Evolutionary conservation across 2,329 filamentous ascomycete genomes (phyloP), one percentile per base, ranked within the genome.

Genomic region (Corynespora cassiicola): DNA sequence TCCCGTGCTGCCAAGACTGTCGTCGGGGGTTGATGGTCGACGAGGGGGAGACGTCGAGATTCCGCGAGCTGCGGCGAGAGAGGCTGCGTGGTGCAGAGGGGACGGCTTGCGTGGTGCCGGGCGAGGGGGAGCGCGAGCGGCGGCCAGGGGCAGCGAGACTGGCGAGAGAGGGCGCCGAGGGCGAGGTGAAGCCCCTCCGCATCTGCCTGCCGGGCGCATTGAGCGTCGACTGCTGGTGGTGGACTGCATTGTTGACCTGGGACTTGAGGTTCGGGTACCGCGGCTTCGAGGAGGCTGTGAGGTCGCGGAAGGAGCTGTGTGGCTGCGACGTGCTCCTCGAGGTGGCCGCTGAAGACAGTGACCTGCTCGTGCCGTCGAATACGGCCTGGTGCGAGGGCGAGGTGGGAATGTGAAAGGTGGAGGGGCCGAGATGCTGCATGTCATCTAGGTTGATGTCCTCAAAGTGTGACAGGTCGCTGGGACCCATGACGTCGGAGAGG

Each of bases 391-490:
- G 60, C 20, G 58, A 58, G 16, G 54, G 44, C 31, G 55, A 52
- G 11, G 36, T 19, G 18, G 62, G 50, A 37, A 63, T 42, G 29
- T 80, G 80, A 22, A 79, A 79, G 47, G 75, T 53, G n/a, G 49
- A 35, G 8, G 65, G 61, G 24, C 56, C 58, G 18, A 37, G 39
- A 43, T 77, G 76, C 17, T 70, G 56, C 46, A 90, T 85, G 55
- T 88, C 85, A 44, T 90, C 86, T 19, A 97, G 81, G 9, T 87
- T 89, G 64, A 96, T 96, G 51, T 96, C 92, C 66, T 97, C 92
- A 58, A 96, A 96, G 66, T 96, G 85, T 49, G 83, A 84, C 41
- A 86, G 81, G 61, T 95, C 88, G 59, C 85, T 83, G 17, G 72
- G 69, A 54, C 66, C 63, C 44, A 69, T 65, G 30, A 68, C 62